Percentiles rank a stretch among this genome's conserved stretches.
Evolutionary conservation across 345 rosid genomes (phyloP).

Genomic region (Salix viminalis): DNA sequence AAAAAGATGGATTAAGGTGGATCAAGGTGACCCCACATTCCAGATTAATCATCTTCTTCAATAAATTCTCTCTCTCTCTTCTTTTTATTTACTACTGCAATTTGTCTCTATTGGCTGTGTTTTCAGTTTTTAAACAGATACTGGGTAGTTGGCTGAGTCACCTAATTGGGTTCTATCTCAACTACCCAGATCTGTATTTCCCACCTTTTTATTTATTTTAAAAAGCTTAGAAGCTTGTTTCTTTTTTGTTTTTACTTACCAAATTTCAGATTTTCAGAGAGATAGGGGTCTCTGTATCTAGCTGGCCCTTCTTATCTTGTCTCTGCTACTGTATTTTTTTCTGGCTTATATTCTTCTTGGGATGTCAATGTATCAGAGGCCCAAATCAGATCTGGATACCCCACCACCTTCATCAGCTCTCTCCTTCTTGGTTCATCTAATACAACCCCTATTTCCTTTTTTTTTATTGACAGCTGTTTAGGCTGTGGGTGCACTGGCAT

Average conservation of each 20-base stretch:
- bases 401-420: conserved; percentile 8
- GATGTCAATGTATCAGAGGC: conserved; percentile 37
- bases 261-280: conserved; percentile 18
- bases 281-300: conserved; percentile 46
- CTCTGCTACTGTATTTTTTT: background rate
- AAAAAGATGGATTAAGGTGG: conserved; percentile 12
- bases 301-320: conserved; percentile 16
- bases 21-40: conserved; percentile 4
- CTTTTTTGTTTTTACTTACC: background rate
- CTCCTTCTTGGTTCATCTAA: conserved; percentile 12
- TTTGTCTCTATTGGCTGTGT: background rate
- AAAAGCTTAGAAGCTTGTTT: background rate
- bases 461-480: conserved; percentile 18
- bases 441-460: background rate
- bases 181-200: conserved; percentile 40
- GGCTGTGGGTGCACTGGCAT: background rate
- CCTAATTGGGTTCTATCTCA: conserved; percentile 21
- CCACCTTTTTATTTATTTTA: background rate
- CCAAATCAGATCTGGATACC: conserved; percentile 33
- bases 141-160: conserved; percentile 25
- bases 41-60: conserved; percentile 3
- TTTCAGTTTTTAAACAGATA: conserved; percentile 4
- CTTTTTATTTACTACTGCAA: background rate
- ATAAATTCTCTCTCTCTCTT: background rate
- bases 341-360: conserved; percentile 5